A percentile compares a stretch with the other conserved stretches of the same genome.
Conservation (phyloP, 345 rosid genomes). For the Clausena lansium region DNA sequence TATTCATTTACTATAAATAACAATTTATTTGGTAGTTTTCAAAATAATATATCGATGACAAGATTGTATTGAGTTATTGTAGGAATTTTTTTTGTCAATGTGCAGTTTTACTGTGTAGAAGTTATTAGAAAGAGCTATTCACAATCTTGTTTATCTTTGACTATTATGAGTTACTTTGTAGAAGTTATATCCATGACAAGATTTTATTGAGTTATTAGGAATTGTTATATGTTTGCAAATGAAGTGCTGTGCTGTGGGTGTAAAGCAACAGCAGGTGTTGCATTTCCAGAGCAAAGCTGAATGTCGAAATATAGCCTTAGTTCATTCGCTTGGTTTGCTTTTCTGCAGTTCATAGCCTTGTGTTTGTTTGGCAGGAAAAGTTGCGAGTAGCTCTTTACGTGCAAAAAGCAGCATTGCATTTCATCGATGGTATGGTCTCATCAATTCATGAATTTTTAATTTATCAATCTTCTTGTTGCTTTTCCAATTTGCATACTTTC, state of each 20-base stretch:
- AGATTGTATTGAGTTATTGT: too few relatives aligned
- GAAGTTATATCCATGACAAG: too few relatives aligned
- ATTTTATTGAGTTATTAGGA: too few relatives aligned
- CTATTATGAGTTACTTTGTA: too few relatives aligned
- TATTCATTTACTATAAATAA: too few relatives aligned
- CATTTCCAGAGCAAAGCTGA: background rate
- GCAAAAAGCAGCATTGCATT: conserved; percentile 53
- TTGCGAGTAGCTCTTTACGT: conserved; percentile 52
- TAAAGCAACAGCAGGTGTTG: background rate
- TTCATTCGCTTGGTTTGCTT: background rate
- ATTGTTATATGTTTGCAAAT: background rate
- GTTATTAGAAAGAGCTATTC: too few relatives aligned
- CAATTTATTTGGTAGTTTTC: too few relatives aligned
- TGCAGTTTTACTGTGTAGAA: too few relatives aligned
- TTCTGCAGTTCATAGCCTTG: background rate
- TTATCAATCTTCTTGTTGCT: background rate
- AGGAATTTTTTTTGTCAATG: too few relatives aligned
- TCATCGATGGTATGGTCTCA: conserved; percentile 38
- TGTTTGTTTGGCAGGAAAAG: conserved; percentile 41
- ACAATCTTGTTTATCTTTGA: too few relatives aligned
- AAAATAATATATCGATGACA: too few relatives aligned
- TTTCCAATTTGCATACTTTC: background rate
- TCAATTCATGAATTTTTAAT: background rate
- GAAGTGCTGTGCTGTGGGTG: background rate
- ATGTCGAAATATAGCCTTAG: background rate